A percentile compares a stretch with the other conserved stretches of the same genome.
Evolutionary conservation across 495 filamentous ascomycete genomes (phyloP).

Genomic region (Cercophora samala): DNA sequence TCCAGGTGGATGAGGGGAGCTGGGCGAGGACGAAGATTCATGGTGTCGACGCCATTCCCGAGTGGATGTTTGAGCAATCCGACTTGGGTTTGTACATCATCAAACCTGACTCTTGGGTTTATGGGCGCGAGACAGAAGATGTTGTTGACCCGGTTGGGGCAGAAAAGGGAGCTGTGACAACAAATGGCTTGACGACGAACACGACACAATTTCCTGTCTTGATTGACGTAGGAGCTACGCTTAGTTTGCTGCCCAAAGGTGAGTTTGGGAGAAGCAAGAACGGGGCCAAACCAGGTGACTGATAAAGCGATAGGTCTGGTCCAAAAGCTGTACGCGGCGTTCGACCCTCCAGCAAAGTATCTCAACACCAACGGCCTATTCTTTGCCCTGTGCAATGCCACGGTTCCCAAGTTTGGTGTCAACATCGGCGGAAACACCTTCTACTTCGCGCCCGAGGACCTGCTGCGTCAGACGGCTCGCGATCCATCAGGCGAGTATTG

Average conservation of each 20-base stretch:
- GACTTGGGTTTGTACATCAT: constrained; percentile 35
- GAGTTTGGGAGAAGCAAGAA: background rate
- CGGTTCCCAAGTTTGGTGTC: constrained; percentile 52
- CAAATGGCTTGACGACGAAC: constrained; percentile 18
- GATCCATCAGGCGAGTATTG: constrained; percentile 40
- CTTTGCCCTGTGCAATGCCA: constrained; percentile 54
- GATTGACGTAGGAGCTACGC: constrained; percentile 42
- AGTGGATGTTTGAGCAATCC: constrained; percentile 25
- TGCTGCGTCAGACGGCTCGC: constrained; percentile 45
- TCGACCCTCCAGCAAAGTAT: constrained; percentile 51
- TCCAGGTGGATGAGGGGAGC: constrained; percentile 29
- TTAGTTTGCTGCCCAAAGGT: constrained; percentile 38
- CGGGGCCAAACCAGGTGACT: background rate
- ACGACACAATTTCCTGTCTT: constrained; percentile 36
- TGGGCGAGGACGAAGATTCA: constrained; percentile 36
- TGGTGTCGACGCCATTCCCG: constrained; percentile 21
- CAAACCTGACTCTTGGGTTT: constrained; percentile 31
- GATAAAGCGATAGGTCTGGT: constrained; percentile 35
- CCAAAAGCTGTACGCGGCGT: constrained; percentile 45
- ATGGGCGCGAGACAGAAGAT: constrained; percentile 10
- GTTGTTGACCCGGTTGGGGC: background rate
- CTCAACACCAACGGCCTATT: constrained; percentile 41
- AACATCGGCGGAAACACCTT: constrained; percentile 50
- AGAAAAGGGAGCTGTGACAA: background rate
- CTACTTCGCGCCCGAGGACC: constrained; percentile 51